Evolutionary conservation across 805 yeast species (phyloP), one percentile per base, ranked within the genome.

Genomic region (Tetrapisispora phaffii): DNA sequence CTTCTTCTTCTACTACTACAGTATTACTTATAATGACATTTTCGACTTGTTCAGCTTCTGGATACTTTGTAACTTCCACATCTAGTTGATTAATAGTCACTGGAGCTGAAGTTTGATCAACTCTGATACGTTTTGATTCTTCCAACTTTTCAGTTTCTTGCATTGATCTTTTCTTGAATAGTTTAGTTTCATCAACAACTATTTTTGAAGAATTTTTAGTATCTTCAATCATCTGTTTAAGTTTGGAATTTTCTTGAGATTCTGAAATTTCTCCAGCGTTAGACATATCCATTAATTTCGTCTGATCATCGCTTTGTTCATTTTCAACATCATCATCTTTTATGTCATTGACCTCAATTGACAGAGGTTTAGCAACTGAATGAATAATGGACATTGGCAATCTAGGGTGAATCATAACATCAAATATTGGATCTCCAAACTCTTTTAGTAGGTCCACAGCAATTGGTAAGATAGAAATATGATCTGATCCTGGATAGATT

Each of bases 381-480:
- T 63, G 57, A 32, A 65, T 47, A 24, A 58, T 49, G 17, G 62
- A 55, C 50, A 62, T 70, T 3, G 96, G 95, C 53, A 86, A 75
- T 55, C 93, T 71, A 35, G 96, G 95, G 54, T 83, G 82, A 44
- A 77, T 73, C 53, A 85, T 69, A 1, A 82, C 69, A 55, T 85
- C 76, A 35, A 80, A 58, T 19, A 75, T 57, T 8, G 70, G 73
- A 55, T 78, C 76, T 35, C 67, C 60, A 13, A 72, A 62, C 3
- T 70, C 70, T 34, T 60, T 57, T 47, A 82, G 58, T 6, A 83
- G 56, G 2, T 69, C 65, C 12, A 77, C 62, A 1, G 83, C 81
- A 47, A 89, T 77, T 8, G 96, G 95, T 48, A 85, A 68, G 26
- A 85, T 70, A 13, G 87, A 80, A 35, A 75, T 73, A 34, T 74